Evolutionary conservation across 768 basidiomycete genomes (phyloP).

Genomic region (Kwoniella sp.): DNA sequence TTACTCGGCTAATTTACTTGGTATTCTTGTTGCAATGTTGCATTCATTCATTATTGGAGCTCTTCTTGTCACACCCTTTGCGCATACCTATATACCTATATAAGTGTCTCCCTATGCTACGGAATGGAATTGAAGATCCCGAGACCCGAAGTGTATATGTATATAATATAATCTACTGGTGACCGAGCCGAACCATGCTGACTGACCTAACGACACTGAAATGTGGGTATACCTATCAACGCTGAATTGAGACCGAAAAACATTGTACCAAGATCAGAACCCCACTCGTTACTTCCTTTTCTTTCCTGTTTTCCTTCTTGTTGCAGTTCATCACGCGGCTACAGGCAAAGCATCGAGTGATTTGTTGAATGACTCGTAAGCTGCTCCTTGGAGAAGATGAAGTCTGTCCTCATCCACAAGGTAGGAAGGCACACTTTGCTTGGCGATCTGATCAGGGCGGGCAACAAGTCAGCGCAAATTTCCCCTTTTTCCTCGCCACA

Average conservation of each 20-base stretch:
- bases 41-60: not conserved
- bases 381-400: slow-evolving; percentile 44
- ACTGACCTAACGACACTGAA: not conserved
- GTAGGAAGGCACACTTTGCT: slow-evolving; percentile 26
- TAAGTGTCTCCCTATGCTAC: slow-evolving; percentile 1
- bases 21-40: too few species aligned
- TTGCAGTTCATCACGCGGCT: not conserved
- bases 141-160: too few species aligned
- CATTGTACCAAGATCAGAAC: not conserved
- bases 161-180: not conserved
- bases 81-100: slow-evolving; percentile 6
- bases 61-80: too few species aligned
- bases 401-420: slow-evolving; percentile 51
- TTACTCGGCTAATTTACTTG: not conserved
- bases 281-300: not conserved
- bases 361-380: slow-evolving; percentile 40
- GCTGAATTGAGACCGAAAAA: not conserved
- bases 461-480: not conserved
- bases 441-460: slow-evolving; percentile 24
- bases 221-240: too few species aligned
- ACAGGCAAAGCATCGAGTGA: slow-evolving; percentile 24
- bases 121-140: not conserved
- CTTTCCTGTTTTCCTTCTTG: not conserved
- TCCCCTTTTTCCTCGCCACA: too few species aligned
- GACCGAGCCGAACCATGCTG: too few species aligned